Evolutionary conservation across 495 filamentous ascomycete species (phyloP), one percentile per base, ranked within the genome.

Genomic region (Aeminium ludgeri): DNA sequence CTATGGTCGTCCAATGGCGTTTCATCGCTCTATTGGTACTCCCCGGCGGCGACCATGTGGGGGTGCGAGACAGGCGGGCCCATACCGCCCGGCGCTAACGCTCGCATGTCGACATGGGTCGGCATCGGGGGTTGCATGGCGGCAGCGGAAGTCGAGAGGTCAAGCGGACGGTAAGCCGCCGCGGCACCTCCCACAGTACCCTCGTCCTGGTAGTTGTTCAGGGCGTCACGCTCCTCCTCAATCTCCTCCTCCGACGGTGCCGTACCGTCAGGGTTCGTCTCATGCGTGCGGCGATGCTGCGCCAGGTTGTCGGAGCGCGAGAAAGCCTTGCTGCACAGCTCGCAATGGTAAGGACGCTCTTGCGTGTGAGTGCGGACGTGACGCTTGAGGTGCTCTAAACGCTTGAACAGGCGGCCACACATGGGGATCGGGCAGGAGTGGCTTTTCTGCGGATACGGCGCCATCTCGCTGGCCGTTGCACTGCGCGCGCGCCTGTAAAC

Each of bases 281-380:
- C 87, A 53, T 97, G 89, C 20, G 87, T 96, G 16, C 89, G 84
- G 62, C 85, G 86, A 65, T 97, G 89, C 80, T 97, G 89, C 59
- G 89, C 89, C 59, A 97, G 77, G 60, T 97, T 97, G 66, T 97
- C 89, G 52, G 86, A 94, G 55, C 89, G 74, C 34, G 89, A 95
- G 62, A 97, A 97, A 34, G 87, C 89, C 65, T 96, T 96, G 71
- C 78, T 92, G 74, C 89, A 97, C 59, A 91, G 80, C 54, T 79
- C 78, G 70, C 89, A 97, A 52, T 84, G 77, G 62, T 97, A 97
- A 51, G 89, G 89, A 67, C 87, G 79, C 67, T 97, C 89, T 72
- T 97, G 89, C 16, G 89, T 97, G 68, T 97, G 89, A 55, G 89
- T 97, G 60, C 89, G 81, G 61, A 97, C 91, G 69, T 97, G 89